A percentile compares a stretch with the other conserved stretches of the same genome.
These are phyloP conservation scores for Agastache rugosa DNA, from an alignment of 257 asterid genomes.

Conservation along the genomic window DNA sequence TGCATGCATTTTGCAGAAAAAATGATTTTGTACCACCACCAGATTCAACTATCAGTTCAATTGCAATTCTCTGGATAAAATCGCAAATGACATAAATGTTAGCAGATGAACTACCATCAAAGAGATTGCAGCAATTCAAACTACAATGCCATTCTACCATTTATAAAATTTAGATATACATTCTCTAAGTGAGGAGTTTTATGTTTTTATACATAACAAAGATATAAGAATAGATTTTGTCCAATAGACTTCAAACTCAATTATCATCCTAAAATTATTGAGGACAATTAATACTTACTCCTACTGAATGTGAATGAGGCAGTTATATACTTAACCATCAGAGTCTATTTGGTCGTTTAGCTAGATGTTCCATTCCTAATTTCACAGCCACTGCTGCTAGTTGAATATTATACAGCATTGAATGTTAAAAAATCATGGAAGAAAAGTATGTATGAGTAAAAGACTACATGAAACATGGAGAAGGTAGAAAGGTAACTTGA, in stretches of 20 bases:
- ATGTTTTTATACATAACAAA: neutral
- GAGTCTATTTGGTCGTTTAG: conserved; percentile 17
- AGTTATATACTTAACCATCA: conserved; percentile 1
- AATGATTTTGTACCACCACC: conserved; percentile 45
- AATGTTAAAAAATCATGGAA: neutral
- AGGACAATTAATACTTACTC: conserved; percentile 18
- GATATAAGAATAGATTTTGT: neutral
- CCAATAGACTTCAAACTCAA: neutral
- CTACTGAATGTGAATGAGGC: conserved; percentile 8
- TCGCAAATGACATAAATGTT: conserved; percentile 35
- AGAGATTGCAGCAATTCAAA: conserved; percentile 25
- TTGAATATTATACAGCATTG: conserved; percentile 14
- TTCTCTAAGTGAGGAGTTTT: conserved; percentile 18
- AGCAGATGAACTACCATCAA: conserved; percentile 35
- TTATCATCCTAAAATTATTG: neutral
- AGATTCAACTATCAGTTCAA: conserved; percentile 68
- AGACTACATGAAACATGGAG: conserved; percentile 31
- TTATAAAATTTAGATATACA: conserved; percentile 1
- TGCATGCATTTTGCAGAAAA: conserved; percentile 53
- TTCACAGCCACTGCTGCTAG: conserved; percentile 6
- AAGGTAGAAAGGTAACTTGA: conserved; percentile 29
- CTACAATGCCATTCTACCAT: conserved; percentile 22
- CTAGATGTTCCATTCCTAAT: neutral
- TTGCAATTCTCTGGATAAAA: conserved; percentile 69
- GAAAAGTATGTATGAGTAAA: conserved; percentile 2